Evolutionary conservation across 2,329 filamentous ascomycete species (phyloP).

Genomic region (Calonectria crousiana): DNA sequence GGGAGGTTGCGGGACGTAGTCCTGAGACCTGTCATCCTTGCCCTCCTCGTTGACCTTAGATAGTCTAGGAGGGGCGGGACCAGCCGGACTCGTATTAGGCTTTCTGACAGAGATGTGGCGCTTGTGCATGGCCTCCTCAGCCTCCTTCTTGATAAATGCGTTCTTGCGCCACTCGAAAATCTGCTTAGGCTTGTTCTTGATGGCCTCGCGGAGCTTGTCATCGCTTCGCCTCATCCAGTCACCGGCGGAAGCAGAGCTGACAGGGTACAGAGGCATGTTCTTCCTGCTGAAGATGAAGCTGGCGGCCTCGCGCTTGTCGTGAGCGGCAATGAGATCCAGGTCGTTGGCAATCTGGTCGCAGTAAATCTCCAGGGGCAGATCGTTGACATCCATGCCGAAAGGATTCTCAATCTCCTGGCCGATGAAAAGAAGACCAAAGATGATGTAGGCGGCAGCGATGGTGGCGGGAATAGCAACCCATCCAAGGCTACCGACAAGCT

Average conservation of each 20-base stretch:
- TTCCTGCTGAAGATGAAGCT: constrained; percentile 48
- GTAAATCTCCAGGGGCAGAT: constrained; percentile 81
- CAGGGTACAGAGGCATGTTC: constrained; percentile 70
- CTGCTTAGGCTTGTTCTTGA: constrained; percentile 55
- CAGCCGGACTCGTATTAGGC: neutral
- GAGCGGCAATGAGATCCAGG: constrained; percentile 77
- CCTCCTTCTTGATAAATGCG: constrained; percentile 34
- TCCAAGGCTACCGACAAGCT: constrained; percentile 72
- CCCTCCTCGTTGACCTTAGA: constrained; percentile 2
- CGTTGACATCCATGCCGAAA: constrained; percentile 87
- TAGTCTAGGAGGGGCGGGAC: neutral
- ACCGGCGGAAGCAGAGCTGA: constrained; percentile 55
- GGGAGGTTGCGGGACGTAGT: neutral
- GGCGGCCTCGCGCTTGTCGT: constrained; percentile 50
- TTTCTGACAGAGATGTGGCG: constrained; percentile 17
- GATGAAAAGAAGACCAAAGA: constrained; percentile 80
- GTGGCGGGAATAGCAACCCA: constrained; percentile 86
- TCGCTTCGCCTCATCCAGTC: constrained; percentile 57
- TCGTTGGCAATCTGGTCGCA: constrained; percentile 81
- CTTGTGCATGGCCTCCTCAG: constrained; percentile 27
- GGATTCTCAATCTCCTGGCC: constrained; percentile 88
- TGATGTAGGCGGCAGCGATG: constrained; percentile 81
- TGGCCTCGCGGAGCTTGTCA: constrained; percentile 52
- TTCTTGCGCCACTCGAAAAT: constrained; percentile 50
- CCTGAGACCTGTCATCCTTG: constrained; percentile 10